Conservation (phyloP, 2,329 filamentous ascomycete species). For the Alternaria sp. region DNA sequence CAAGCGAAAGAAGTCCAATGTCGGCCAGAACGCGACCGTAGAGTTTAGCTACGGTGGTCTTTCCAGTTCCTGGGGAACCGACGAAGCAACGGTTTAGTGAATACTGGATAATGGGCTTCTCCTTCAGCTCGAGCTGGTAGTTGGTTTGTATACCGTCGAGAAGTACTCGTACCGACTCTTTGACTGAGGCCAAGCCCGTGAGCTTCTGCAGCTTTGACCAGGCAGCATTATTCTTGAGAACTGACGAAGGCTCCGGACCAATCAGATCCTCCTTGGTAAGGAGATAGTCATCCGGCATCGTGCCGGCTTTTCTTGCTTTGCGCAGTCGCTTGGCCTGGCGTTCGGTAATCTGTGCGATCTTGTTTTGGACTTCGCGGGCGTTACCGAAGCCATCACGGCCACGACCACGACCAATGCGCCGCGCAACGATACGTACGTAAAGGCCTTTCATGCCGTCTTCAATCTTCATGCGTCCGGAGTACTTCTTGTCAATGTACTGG, state of each 20-base stretch:
- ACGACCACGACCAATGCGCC: slow-evolving; percentile 67
- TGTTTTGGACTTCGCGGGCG: slow-evolving; percentile 72
- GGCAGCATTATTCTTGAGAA: slow-evolving; percentile 59
- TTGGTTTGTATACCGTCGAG: slow-evolving; percentile 69
- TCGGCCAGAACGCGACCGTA: slow-evolving; percentile 73
- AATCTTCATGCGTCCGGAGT: slow-evolving; percentile 34
- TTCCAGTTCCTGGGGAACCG: slow-evolving; percentile 70
- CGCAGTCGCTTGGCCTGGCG: slow-evolving; percentile 66
- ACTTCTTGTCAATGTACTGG: slow-evolving; percentile 58
- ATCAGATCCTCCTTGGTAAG: slow-evolving; percentile 74
- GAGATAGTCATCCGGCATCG: slow-evolving; percentile 61
- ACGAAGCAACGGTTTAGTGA: slow-evolving; percentile 73
- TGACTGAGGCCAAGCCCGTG: slow-evolving; percentile 68
- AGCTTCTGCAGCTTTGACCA: slow-evolving; percentile 66
- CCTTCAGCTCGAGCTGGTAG: slow-evolving; percentile 69
- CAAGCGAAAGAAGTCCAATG: slow-evolving; percentile 70
- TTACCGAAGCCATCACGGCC: slow-evolving; percentile 75
- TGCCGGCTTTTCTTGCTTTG: slow-evolving; percentile 53
- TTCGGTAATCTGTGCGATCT: slow-evolving; percentile 59
- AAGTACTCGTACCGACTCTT: slow-evolving; percentile 64
- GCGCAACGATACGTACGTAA: slow-evolving; percentile 67
- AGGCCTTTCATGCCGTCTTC: slow-evolving; percentile 66
- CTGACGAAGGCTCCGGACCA: slow-evolving; percentile 68
- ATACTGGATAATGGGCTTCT: slow-evolving; percentile 65
- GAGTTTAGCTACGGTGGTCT: slow-evolving; percentile 66